Evolutionary conservation across 768 basidiomycete species (phyloP).

Genomic region (Termitomyces sp.): DNA sequence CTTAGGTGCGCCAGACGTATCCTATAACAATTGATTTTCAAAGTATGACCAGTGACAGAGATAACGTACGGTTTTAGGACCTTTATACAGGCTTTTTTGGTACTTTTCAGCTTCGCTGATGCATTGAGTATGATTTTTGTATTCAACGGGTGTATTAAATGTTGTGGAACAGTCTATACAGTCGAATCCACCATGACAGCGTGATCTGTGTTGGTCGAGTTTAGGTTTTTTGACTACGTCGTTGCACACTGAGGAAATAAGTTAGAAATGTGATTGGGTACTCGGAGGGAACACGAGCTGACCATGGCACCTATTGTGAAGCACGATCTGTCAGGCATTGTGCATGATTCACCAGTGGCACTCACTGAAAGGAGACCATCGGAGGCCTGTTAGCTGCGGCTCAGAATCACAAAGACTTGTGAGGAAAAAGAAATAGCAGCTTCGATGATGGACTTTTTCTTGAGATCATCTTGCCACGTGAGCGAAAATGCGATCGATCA

Average conservation of each 20-base stretch:
- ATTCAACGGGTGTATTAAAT: conserved; percentile 70
- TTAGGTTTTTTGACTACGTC: conserved; percentile 95
- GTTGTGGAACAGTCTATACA: conserved; percentile 88
- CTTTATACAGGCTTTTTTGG: conserved; percentile 81
- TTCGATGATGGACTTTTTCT: not conserved
- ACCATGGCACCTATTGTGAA: conserved; percentile 63
- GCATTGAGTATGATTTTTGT: conserved; percentile 78
- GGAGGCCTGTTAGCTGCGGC: not conserved
- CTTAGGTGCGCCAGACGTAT: not conserved
- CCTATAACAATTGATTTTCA: not conserved
- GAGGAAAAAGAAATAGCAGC: not conserved
- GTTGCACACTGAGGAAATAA: conserved; percentile 48
- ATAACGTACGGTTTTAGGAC: conserved; percentile 50
- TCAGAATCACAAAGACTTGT: not conserved
- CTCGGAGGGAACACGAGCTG: conserved; percentile 15
- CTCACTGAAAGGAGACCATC: conserved; percentile 77
- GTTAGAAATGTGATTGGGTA: not conserved
- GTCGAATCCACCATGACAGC: conserved; percentile 66
- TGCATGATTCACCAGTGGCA: not conserved
- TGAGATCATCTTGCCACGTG: conserved; percentile 5
- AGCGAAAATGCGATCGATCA: not conserved
- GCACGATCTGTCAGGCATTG: not conserved
- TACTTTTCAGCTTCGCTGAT: conserved; percentile 93
- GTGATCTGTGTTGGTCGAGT: conserved; percentile 67
- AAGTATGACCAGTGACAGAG: too few species aligned